Percentiles rank a stretch among this genome's conserved stretches.
These are phyloP conservation scores for Plectosphaerella sp. DNA, from an alignment of 2,329 filamentous ascomycete species.

Conservation along the genomic window DNA sequence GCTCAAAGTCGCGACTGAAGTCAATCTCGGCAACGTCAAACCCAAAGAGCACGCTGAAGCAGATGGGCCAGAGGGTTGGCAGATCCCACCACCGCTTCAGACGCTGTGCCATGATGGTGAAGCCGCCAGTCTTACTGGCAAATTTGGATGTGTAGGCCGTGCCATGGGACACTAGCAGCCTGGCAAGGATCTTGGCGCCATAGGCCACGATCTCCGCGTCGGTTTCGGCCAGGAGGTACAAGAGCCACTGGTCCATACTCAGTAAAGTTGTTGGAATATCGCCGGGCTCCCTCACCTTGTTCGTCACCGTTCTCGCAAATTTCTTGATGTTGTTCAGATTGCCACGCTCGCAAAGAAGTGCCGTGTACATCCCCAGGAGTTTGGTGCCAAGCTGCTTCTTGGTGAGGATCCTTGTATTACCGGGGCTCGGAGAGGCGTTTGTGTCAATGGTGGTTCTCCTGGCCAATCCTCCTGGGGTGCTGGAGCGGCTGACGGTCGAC, in stretches of 20 bases:
- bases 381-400: conserved; percentile 69
- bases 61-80: conserved; percentile 79
- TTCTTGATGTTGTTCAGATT: conserved; percentile 70
- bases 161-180: conserved; percentile 79
- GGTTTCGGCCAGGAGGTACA: conserved; percentile 85
- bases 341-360: conserved; percentile 70
- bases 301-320: conserved; percentile 91
- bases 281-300: conserved; percentile 60
- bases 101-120: conserved; percentile 76
- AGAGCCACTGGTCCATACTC: conserved; percentile 62
- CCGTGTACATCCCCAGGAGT: conserved; percentile 72
- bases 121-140: conserved; percentile 76
- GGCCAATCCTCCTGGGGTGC: conserved; percentile 29
- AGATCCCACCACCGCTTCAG: conserved; percentile 87
- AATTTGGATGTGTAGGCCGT: conserved; percentile 81
- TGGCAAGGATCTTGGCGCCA: conserved; percentile 76
- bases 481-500: conserved; percentile 32
- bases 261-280: conserved; percentile 12
- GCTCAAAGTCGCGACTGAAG: conserved; percentile 68
- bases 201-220: conserved; percentile 79
- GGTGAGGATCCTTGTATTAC: conserved; percentile 38
- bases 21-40: conserved; percentile 72
- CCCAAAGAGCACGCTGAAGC: conserved; percentile 84
- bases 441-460: conserved; percentile 32
- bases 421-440: conserved; percentile 18